Conservation (phyloP, 2,329 filamentous ascomycete species). For the Taxawa tesnikishii region DNA sequence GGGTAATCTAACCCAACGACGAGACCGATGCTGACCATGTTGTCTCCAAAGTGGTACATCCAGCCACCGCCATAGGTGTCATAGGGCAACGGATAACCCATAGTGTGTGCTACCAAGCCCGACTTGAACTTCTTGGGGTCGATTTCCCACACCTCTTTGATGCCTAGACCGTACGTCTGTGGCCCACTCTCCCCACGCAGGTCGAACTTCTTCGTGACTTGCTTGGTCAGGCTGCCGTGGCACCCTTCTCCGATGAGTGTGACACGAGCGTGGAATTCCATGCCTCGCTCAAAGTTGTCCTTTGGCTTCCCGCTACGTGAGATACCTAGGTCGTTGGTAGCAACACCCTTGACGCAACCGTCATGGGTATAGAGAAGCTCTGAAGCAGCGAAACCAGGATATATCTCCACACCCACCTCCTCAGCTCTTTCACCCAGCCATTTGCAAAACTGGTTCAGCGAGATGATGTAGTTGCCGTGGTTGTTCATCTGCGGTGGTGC, state of each 20-base stretch:
- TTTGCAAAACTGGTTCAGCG: conserved; percentile 85
- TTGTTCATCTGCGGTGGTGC: conserved; percentile 97
- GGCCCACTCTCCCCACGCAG: conserved; percentile 78
- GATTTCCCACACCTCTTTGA: conserved; percentile 98
- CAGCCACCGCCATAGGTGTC: conserved; percentile 96
- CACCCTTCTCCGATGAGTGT: conserved; percentile 92
- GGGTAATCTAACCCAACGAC: conserved; percentile 91
- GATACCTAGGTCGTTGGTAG: conserved; percentile 88
- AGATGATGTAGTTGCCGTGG: conserved; percentile 94
- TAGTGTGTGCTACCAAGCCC: conserved; percentile 73
- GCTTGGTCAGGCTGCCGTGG: conserved; percentile 89
- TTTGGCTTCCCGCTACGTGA: conserved; percentile 72
- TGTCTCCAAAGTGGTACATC: conserved; percentile 99
- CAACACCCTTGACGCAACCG: conserved; percentile 83
- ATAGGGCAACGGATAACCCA: conserved; percentile 80
- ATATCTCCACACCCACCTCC: conserved; percentile 89
- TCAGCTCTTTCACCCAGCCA: conserved; percentile 97
- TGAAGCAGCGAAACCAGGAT: conserved; percentile 87
- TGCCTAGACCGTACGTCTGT: conserved; percentile 86
- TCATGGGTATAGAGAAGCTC: conserved; percentile 81
- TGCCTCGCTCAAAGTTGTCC: conserved; percentile 85
- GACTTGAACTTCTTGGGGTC: conserved; percentile 83
- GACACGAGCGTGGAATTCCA: conserved; percentile 92
- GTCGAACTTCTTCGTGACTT: conserved; percentile 89
- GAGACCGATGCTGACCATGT: conserved; percentile 81